A percentile compares a stretch with the other conserved stretches of the same genome.
Evolutionary conservation across 306 rosid species (phyloP).

Genomic region (Casuarina equisetifolia): DNA sequence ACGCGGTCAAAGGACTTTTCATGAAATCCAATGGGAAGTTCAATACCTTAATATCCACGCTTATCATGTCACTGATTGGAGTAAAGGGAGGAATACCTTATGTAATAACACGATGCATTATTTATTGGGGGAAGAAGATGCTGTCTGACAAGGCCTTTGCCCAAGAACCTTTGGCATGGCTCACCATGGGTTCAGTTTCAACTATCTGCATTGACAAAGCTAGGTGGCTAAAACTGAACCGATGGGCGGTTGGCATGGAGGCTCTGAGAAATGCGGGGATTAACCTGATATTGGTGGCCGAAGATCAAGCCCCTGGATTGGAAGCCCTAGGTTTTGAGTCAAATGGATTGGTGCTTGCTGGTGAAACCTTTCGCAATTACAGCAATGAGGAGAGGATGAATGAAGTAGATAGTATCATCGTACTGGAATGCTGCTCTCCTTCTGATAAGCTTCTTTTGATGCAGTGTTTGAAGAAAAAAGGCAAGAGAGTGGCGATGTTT

Average conservation of each 20-base stretch:
- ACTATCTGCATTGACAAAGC: too few species aligned
- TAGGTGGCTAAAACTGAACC: too few species aligned
- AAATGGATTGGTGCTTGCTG: not conserved
- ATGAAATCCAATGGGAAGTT: slow-evolving; percentile 9
- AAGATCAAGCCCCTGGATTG: not conserved
- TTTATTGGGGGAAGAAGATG: slow-evolving; percentile 9
- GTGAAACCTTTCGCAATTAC: not conserved
- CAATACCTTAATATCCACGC: not conserved
- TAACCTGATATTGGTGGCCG: slow-evolving; percentile 14
- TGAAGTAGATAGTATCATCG: slow-evolving; percentile 8
- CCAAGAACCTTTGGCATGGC: slow-evolving; percentile 5
- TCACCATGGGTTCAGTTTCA: slow-evolving; percentile 13
- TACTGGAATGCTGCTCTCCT: slow-evolving; percentile 9
- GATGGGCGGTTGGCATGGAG: not conserved
- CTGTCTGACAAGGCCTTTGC: slow-evolving; percentile 1
- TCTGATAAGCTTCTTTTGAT: slow-evolving; percentile 14
- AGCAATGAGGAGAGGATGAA: slow-evolving; percentile 14
- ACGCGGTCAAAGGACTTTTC: not conserved
- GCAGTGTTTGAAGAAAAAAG: slow-evolving; percentile 16
- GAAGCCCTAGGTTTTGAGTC: not conserved
- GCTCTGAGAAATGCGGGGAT: slow-evolving; percentile 7
- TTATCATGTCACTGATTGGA: slow-evolving; percentile 19
- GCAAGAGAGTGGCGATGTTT: slow-evolving; percentile 9
- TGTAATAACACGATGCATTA: not conserved
- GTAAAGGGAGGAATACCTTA: slow-evolving; percentile 19